A percentile compares a stretch with the other conserved stretches of the same genome.
These are phyloP conservation scores for Cercophora sp. DNA, from an alignment of 495 filamentous ascomycete genomes.

Conservation along the genomic window DNA sequence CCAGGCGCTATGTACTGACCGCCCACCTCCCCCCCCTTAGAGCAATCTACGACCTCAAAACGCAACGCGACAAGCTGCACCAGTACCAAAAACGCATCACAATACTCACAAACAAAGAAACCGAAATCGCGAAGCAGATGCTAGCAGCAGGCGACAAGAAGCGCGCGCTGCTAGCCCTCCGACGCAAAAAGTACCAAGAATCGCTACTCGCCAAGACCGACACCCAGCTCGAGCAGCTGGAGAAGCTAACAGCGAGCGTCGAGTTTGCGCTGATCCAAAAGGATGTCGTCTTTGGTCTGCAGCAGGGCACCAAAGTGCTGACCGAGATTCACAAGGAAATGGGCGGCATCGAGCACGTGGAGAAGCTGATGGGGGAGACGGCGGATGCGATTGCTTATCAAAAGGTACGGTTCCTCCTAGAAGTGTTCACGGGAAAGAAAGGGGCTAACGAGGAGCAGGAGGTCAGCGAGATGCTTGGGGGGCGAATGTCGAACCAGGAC, in stretches of 20 bases:
- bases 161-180: constrained; percentile 81
- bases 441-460: constrained; percentile 51
- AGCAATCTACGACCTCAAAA: constrained; percentile 94
- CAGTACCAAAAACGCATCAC: constrained; percentile 89
- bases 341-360: constrained; percentile 88
- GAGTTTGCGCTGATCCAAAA: constrained; percentile 96
- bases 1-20: background rate
- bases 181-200: constrained; percentile 96
- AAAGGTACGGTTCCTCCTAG: too few species aligned
- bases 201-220: constrained; percentile 86
- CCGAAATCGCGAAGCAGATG: constrained; percentile 74
- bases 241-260: constrained; percentile 75
- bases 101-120: constrained; percentile 77
- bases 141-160: constrained; percentile 69
- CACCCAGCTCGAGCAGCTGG: constrained; percentile 79
- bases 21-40: constrained; percentile 17
- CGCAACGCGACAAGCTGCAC: constrained; percentile 92
- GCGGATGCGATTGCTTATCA: constrained; percentile 87
- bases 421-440: background rate
- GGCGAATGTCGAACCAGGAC: constrained; percentile 82
- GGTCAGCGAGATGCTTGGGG: constrained; percentile 84
- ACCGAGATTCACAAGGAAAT: constrained; percentile 92
- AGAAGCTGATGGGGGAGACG: constrained; percentile 88
- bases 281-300: constrained; percentile 85
- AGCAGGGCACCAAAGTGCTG: constrained; percentile 86